A percentile compares a stretch with the other conserved stretches of the same genome.
These are phyloP conservation scores for Deuterostichococcus epilithicus DNA, from an alignment of 139 green algal genomes.

Conservation along the genomic window DNA sequence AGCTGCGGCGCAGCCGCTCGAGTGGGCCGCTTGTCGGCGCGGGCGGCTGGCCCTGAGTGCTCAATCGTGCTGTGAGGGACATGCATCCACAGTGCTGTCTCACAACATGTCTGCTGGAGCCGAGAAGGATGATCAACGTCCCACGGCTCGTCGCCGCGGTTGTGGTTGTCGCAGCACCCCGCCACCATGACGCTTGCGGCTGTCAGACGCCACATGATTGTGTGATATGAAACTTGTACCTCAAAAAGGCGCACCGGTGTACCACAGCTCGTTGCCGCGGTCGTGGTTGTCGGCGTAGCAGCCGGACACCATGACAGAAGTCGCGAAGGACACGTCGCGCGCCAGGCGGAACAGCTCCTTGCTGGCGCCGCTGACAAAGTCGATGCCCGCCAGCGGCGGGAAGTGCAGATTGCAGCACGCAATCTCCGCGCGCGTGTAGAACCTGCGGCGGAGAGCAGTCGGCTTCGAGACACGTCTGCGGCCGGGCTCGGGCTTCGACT, in stretches of 20 bases:
- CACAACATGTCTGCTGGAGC: no score
- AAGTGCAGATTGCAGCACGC: constrained; percentile 25
- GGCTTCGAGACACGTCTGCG: no score
- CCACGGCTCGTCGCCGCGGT: no score
- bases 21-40: no score
- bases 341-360: background rate
- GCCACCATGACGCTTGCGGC: no score
- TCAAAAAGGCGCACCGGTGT: constrained; percentile 36
- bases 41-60: no score
- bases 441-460: constrained; percentile 10
- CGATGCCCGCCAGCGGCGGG: constrained; percentile 33
- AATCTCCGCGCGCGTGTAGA: constrained; percentile 25
- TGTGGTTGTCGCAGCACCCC: no score
- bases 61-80: no score
- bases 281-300: constrained; percentile 53
- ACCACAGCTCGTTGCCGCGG: constrained; percentile 33
- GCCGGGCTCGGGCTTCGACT: no score
- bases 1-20: no score
- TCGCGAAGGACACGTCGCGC: constrained; percentile 22
- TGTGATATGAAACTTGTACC: background rate
- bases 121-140: no score
- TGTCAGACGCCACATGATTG: background rate
- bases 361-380: background rate
- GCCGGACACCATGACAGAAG: constrained; percentile 35
- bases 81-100: no score